Conservation (phyloP, 306 rosid species). For the Rubus parviflorus region DNA sequence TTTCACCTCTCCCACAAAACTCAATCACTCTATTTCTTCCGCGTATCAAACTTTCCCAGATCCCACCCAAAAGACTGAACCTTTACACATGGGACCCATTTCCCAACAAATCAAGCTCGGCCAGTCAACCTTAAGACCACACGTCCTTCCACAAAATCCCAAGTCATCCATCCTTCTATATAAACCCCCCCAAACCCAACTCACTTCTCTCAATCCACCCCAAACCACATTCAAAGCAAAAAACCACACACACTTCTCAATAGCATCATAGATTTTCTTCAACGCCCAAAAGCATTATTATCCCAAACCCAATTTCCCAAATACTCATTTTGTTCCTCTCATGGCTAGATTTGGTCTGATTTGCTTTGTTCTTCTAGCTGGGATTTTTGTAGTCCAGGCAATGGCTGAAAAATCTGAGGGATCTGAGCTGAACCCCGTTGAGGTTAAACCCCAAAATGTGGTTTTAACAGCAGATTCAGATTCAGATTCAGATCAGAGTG, state of each 20-base stretch:
- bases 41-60: constrained; percentile 10
- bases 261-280: background rate
- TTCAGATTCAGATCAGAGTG: constrained; percentile 26
- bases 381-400: constrained; percentile 45
- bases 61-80: background rate
- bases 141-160: constrained; percentile 27
- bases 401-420: constrained; percentile 30
- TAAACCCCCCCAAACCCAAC: constrained; percentile 7
- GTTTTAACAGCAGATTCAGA: constrained; percentile 8
- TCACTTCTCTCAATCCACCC: background rate
- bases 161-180: constrained; percentile 27
- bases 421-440: constrained; percentile 37
- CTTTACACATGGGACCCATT: constrained; percentile 33
- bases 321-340: background rate
- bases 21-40: background rate
- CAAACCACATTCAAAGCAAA: too few relatives aligned
- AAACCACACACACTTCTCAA: background rate
- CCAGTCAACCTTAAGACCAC: constrained; percentile 21
- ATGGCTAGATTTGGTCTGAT: constrained; percentile 50
- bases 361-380: constrained; percentile 38
- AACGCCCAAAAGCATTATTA: background rate
- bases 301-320: background rate
- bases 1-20: background rate
- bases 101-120: constrained; percentile 8
- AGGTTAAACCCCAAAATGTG: constrained; percentile 22